Evolutionary conservation across 208 protist genomes (phyloP).

Genomic region (Leishmania major): DNA sequence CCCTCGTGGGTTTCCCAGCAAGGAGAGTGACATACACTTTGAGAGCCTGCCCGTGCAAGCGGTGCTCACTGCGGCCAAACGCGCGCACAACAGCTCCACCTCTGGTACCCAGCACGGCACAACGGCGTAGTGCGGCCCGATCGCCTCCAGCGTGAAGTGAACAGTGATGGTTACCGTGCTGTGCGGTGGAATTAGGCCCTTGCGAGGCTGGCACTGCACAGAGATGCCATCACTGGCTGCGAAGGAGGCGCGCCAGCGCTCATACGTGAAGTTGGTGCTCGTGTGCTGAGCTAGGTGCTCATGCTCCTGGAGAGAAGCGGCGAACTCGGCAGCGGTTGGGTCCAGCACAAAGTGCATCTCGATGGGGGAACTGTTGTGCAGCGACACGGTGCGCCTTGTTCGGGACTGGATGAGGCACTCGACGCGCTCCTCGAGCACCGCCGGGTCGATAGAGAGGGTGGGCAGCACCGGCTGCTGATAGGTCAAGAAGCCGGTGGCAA

Average conservation of each 20-base stretch:
- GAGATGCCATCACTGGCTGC: constrained; percentile 41
- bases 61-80: constrained; percentile 10
- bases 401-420: constrained; percentile 76
- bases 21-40: constrained; percentile 6
- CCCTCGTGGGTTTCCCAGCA: not conserved
- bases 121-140: constrained; percentile 48
- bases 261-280: constrained; percentile 13
- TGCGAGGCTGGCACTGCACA: constrained; percentile 66
- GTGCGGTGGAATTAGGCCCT: constrained; percentile 57
- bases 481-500: constrained; percentile 78
- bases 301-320: constrained; percentile 15
- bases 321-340: constrained; percentile 52
- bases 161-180: constrained; percentile 52
- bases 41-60: constrained; percentile 6
- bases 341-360: constrained; percentile 78
- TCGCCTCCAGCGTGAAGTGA: constrained; percentile 59
- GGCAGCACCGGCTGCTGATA: constrained; percentile 71
- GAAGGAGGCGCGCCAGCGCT: constrained; percentile 34
- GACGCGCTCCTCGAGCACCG: constrained; percentile 69
- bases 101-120: constrained; percentile 79
- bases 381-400: constrained; percentile 67
- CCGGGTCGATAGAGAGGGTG: constrained; percentile 59
- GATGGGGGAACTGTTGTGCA: constrained; percentile 77
- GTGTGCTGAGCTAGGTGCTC: not conserved
- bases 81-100: constrained; percentile 31